A percentile compares a stretch with the other conserved stretches of the same genome.
These are phyloP conservation scores for Ensete glaucum DNA, from an alignment of 176 grass and related monocot genomes.

Conservation along the genomic window DNA sequence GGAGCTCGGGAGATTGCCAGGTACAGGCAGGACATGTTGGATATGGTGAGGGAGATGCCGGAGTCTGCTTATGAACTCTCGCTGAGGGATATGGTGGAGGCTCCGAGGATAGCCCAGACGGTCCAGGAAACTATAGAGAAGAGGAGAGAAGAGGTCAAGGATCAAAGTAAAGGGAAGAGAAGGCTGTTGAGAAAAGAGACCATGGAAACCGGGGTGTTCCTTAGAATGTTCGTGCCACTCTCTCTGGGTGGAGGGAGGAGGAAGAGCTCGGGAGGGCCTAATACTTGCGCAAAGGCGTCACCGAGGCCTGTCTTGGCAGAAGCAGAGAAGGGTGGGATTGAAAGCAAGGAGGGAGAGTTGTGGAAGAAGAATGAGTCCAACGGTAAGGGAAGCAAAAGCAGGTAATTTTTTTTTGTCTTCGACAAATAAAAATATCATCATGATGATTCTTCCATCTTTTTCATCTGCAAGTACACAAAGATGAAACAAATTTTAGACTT, in stretches of 20 bases:
- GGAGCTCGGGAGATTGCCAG: constrained; percentile 44
- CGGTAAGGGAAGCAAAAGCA: constrained; percentile 29
- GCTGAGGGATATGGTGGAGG: constrained; percentile 80
- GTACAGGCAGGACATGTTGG: constrained; percentile 74
- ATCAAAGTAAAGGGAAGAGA: not conserved
- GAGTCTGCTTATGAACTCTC: constrained; percentile 68
- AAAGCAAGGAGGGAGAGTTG: not conserved
- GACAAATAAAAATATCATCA: not conserved
- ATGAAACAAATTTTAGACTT: not conserved
- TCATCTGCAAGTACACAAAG: not conserved
- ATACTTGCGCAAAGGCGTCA: constrained; percentile 22
- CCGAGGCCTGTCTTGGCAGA: constrained; percentile 22
- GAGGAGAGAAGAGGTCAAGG: not conserved
- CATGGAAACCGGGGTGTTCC: constrained; percentile 40
- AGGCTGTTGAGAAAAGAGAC: constrained; percentile 17
- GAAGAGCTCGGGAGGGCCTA: constrained; percentile 32
- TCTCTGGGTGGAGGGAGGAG: constrained; percentile 32
- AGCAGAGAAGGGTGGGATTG: not conserved
- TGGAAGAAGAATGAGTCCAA: constrained; percentile 61
- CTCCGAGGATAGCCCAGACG: not conserved
- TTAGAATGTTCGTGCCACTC: constrained; percentile 53
- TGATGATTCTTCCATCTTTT: not conserved
- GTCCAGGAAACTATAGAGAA: constrained; percentile 1
- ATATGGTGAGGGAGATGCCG: constrained; percentile 56
- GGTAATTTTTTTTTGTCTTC: constrained; percentile 8